Evolutionary conservation across 768 basidiomycete genomes (phyloP), one percentile per base, ranked within the genome.

Genomic region (Panellus pusillus): DNA sequence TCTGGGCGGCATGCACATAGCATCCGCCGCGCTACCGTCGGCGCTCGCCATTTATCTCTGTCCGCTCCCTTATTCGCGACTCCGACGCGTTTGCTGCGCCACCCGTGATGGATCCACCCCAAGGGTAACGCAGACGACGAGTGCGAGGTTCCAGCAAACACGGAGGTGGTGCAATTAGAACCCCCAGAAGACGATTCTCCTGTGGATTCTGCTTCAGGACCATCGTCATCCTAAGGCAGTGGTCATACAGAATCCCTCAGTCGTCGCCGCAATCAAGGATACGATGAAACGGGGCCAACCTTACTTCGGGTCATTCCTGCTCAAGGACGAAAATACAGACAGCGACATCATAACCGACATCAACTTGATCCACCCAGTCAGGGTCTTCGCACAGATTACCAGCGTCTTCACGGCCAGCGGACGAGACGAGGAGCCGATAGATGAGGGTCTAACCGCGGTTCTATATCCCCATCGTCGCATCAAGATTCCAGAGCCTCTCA

Each of bases 221-320:
- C 57, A 20, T 60, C 72, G 0, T 52, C 71, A 4, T 69, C 72
- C 5, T 70, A 97, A 98, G 69, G 96, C 95, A 2, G 95, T 98
- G 45, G 93, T 98, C 52, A 81, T 99, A 47, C 83, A 87, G 18
- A 91, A 98, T 61, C 92, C 93, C 0, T 80, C 84, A 0, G 96
- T 99, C 29, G 93, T 98, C 36, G 83, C 86, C 8, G 93, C 94
- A 13, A 90, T 99, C 66, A 91, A 93, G 72, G 94, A 97, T 66
- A 91, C 95, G 84, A 91, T 96, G 82, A 88, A 89, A 62, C 92
- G 93, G 39, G 95, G 95, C 0, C 96, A 98, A 67, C 94, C 95
- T 0, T 98, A 99, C 70, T 81, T 99, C 53, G 96, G 96, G 47
- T 95, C 94, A 24, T 98, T 98, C 77, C 74, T 98, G 24, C 83